Conservation (phyloP, 768 basidiomycete species). For the Rossbeevera mucosa region DNA sequence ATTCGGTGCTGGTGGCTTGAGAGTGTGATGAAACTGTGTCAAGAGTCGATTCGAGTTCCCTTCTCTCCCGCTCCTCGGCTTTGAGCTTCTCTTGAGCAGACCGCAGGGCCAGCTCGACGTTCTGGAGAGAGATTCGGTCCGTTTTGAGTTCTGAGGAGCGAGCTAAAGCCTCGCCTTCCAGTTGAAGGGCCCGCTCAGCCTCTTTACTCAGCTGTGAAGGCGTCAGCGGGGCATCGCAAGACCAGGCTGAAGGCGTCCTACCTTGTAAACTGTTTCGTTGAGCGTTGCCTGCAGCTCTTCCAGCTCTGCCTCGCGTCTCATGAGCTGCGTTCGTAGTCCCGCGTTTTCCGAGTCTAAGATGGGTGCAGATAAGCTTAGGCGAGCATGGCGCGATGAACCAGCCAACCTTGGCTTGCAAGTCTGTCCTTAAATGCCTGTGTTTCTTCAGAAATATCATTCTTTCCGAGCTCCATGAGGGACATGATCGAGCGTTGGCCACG, state of each 20-base stretch:
- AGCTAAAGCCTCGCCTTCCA: slow-evolving; percentile 48
- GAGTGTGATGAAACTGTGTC: slow-evolving; percentile 53
- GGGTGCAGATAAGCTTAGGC: slow-evolving; percentile 4
- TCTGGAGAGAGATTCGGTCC: slow-evolving; percentile 49
- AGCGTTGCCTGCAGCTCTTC: slow-evolving; percentile 30
- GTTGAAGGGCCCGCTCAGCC: slow-evolving; percentile 48
- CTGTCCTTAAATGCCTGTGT: slow-evolving; percentile 34
- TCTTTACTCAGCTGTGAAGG: slow-evolving; percentile 50
- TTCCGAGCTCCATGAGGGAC: slow-evolving; percentile 38
- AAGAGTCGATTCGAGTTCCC: slow-evolving; percentile 53
- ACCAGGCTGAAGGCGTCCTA: slow-evolving; percentile 8
- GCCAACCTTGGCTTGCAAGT: slow-evolving; percentile 34
- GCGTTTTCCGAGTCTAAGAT: slow-evolving; percentile 34
- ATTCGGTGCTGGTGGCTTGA: slow-evolving; percentile 39
- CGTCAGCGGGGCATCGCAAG: slow-evolving; percentile 5
- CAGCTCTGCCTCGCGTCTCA: slow-evolving; percentile 36
- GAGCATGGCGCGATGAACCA: neutral
- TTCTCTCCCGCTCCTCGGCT: slow-evolving; percentile 44
- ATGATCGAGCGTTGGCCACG: slow-evolving; percentile 17
- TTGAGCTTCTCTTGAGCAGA: slow-evolving; percentile 49
- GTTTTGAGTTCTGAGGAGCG: slow-evolving; percentile 54
- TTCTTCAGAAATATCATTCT: slow-evolving; percentile 38
- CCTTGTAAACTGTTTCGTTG: slow-evolving; percentile 37
- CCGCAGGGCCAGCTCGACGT: slow-evolving; percentile 45
- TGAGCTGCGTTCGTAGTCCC: slow-evolving; percentile 30